phyloP scores from a whole-genome alignment of 2,329 filamentous ascomycete species.

The Penicillium sp. region DNA sequence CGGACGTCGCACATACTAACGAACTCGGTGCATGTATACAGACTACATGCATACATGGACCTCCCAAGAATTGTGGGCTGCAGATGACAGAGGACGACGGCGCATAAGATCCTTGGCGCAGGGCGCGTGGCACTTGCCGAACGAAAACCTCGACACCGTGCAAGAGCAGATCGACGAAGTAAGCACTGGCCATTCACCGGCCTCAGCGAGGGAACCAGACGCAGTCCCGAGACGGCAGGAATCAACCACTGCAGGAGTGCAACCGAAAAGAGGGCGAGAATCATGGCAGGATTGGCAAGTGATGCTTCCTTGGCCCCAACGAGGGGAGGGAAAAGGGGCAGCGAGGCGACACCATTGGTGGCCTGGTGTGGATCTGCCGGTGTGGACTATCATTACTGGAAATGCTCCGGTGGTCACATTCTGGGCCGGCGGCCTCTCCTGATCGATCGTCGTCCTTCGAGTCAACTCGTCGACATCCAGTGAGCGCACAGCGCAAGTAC shows the following conservation, averaged over 20 bases:
- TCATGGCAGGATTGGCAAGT: conserved; percentile 14
- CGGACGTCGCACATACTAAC: too few species aligned
- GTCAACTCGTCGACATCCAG: too few species aligned
- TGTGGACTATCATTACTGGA: conserved; percentile 26
- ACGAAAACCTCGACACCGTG: neutral
- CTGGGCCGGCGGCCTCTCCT: neutral
- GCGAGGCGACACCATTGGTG: conserved; percentile 12
- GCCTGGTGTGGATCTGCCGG: conserved; percentile 14
- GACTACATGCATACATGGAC: too few species aligned
- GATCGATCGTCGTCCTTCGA: neutral
- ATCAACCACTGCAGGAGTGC: too few species aligned
- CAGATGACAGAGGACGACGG: too few species aligned
- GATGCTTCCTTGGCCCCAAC: conserved; percentile 12
- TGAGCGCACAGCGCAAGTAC: too few species aligned
- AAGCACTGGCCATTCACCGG: conserved; percentile 13
- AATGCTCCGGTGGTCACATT: conserved; percentile 19
- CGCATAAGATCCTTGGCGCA: too few species aligned
- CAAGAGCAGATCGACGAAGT: conserved; percentile 13
- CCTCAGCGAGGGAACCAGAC: neutral
- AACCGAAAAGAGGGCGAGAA: conserved; percentile 10
- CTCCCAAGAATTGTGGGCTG: too few species aligned
- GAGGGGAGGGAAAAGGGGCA: conserved; percentile 19
- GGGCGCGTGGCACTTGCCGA: conserved; percentile 19
- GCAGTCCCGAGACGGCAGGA: neutral
- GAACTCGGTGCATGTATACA: too few species aligned